These are phyloP conservation scores for Monilinia fructigena DNA, from an alignment of 2,329 filamentous ascomycete species.

Conservation along the genomic window DNA sequence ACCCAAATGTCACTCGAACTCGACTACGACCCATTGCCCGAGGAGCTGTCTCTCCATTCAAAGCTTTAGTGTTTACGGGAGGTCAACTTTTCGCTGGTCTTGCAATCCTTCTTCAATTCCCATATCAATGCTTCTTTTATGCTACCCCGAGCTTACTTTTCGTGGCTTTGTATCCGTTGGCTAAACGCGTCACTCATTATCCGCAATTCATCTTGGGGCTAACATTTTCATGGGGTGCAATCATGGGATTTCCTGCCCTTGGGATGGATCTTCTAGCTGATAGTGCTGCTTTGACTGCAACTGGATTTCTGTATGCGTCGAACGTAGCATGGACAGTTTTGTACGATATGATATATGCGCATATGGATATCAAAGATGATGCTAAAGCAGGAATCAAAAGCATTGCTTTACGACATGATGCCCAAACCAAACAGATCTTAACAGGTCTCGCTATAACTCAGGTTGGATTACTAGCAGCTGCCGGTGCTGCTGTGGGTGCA, in stretches of 20 bases:
- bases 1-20: slow-evolving; percentile 75
- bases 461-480: slow-evolving; percentile 65
- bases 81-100: slow-evolving; percentile 72
- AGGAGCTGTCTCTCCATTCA: slow-evolving; percentile 68
- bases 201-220: slow-evolving; percentile 80
- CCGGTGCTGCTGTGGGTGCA: slow-evolving; percentile 65
- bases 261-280: slow-evolving; percentile 72
- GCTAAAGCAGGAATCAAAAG: slow-evolving; percentile 84
- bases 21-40: slow-evolving; percentile 78
- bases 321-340: slow-evolving; percentile 84
- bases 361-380: slow-evolving; percentile 88
- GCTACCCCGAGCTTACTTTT: slow-evolving; percentile 72
- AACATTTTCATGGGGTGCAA: slow-evolving; percentile 85
- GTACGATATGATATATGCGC: slow-evolving; percentile 92
- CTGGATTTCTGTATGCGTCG: slow-evolving; percentile 69
- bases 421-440: slow-evolving; percentile 73
- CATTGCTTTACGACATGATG: slow-evolving; percentile 77
- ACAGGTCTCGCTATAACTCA: slow-evolving; percentile 68
- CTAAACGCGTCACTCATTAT: slow-evolving; percentile 84
- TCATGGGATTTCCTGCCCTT: slow-evolving; percentile 83
- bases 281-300: slow-evolving; percentile 60
- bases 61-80: slow-evolving; percentile 73
- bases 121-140: slow-evolving; percentile 70
- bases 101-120: slow-evolving; percentile 73
- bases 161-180: slow-evolving; percentile 75